Conservation (phyloP, 257 asterid species). For the Oldenlandia corymbosa region DNA sequence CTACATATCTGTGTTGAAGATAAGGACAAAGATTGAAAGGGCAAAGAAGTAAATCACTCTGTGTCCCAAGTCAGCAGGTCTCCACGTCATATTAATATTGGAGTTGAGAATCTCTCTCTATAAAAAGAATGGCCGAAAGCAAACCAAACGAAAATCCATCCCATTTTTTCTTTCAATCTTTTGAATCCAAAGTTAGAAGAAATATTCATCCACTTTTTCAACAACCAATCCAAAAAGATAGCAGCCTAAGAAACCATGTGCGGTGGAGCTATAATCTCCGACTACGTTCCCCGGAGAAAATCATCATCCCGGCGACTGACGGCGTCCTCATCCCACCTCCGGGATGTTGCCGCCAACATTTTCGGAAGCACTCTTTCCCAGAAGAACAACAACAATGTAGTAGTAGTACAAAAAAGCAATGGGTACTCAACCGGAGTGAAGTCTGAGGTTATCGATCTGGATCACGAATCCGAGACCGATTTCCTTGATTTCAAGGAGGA, state of each 20-base stretch:
- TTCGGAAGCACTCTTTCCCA: slow-evolving; percentile 9
- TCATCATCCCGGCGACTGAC: slow-evolving; percentile 55
- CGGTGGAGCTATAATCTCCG: slow-evolving; percentile 88
- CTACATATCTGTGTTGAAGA: too few species aligned
- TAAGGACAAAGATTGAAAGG: too few species aligned
- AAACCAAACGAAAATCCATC: too few species aligned
- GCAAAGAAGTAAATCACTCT: too few species aligned
- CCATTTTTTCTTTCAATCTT: too few species aligned
- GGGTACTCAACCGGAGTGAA: slow-evolving; percentile 43
- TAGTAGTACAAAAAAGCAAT: slow-evolving; percentile 33
- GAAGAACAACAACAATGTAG: slow-evolving; percentile 2
- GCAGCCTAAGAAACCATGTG: slow-evolving; percentile 42
- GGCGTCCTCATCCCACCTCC: slow-evolving; percentile 48
- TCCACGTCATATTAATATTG: too few species aligned
- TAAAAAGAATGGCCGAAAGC: too few species aligned
- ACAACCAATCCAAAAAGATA: neutral
- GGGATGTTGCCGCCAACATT: slow-evolving; percentile 52
- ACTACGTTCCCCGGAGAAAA: slow-evolving; percentile 43
- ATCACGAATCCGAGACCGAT: slow-evolving; percentile 76
- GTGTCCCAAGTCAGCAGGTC: too few species aligned
- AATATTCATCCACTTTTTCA: too few species aligned
- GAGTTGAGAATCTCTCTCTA: too few species aligned
- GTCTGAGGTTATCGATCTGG: slow-evolving; percentile 46
- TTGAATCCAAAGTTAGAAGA: too few species aligned
- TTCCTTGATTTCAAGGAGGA: slow-evolving; percentile 67